phyloP scores from a whole-genome alignment of 1,284 basidiomycete species.

The Papiliotrema flavescens region DNA sequence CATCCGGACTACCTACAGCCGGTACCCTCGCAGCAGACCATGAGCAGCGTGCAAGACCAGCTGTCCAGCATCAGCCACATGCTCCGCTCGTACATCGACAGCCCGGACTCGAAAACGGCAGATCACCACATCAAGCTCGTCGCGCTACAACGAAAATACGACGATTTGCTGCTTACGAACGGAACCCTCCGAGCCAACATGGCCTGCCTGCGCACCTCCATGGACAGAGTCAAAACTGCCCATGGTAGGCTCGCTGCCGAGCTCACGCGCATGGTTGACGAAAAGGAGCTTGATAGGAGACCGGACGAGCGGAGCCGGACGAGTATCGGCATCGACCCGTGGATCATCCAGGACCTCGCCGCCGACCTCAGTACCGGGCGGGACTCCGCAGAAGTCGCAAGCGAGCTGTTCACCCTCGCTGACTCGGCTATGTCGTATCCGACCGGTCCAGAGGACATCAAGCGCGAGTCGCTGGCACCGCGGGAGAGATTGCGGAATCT shows the following conservation, averaged over 20 bases:
- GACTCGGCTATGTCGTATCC: neutral
- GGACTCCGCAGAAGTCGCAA: neutral
- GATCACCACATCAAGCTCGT: no score
- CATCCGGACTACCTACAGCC: no score
- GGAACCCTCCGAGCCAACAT: no score
- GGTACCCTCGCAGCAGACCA: no score
- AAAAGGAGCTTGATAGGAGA: neutral
- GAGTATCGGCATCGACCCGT: slow-evolving; percentile 2
- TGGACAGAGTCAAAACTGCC: no score
- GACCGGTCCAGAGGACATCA: neutral
- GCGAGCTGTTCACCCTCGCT: neutral
- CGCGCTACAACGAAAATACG: no score
- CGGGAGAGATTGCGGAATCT: slow-evolving; percentile 3
- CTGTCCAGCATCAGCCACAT: no score
- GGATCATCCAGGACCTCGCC: neutral
- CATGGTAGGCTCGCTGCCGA: slow-evolving; percentile 46
- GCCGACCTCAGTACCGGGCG: neutral
- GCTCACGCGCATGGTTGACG: neutral
- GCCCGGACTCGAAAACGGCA: no score
- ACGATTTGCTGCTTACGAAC: no score
- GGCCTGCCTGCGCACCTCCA: no score
- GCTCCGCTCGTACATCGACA: no score
- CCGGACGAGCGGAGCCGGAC: neutral
- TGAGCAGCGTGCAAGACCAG: no score
- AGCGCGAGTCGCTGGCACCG: neutral